Conservation (phyloP, 768 basidiomycete species). For the Auricularia cornea region DNA sequence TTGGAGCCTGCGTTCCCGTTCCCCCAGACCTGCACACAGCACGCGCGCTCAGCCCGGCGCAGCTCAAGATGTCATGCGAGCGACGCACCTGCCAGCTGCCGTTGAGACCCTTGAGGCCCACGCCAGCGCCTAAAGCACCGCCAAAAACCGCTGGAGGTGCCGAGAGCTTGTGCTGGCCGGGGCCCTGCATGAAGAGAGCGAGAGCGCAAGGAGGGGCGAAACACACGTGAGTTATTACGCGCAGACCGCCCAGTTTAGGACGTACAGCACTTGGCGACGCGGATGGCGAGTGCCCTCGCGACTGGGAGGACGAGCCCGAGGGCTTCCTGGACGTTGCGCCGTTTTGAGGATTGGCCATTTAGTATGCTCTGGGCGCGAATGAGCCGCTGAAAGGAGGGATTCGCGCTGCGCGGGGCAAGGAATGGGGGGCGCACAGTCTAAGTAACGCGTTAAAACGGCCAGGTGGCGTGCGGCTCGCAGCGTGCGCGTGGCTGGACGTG, state of each 20-base stretch:
- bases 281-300: slow-evolving; percentile 53
- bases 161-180: slow-evolving; percentile 40
- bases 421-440: slow-evolving; percentile 19
- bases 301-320: slow-evolving; percentile 61
- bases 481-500: not conserved
- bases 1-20: slow-evolving; percentile 39
- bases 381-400: slow-evolving; percentile 12
- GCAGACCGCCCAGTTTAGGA: slow-evolving; percentile 5
- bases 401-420: slow-evolving; percentile 3
- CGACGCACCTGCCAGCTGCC: slow-evolving; percentile 58
- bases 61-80: slow-evolving; percentile 5
- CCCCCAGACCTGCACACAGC: slow-evolving; percentile 47
- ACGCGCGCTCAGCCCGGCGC: slow-evolving; percentile 3
- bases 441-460: slow-evolving; percentile 23
- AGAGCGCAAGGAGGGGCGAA: slow-evolving; percentile 1
- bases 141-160: slow-evolving; percentile 39
- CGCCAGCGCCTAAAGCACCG: slow-evolving; percentile 40
- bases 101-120: slow-evolving; percentile 43
- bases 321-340: slow-evolving; percentile 53
- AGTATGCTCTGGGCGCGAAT: slow-evolving; percentile 20
- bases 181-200: slow-evolving; percentile 20
- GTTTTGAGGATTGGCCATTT: slow-evolving; percentile 20
- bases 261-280: slow-evolving; percentile 52
- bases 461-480: not conserved
- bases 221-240: not conserved